Conservation (phyloP, 768 basidiomycete species). For the Pisolithus tinctorius region DNA sequence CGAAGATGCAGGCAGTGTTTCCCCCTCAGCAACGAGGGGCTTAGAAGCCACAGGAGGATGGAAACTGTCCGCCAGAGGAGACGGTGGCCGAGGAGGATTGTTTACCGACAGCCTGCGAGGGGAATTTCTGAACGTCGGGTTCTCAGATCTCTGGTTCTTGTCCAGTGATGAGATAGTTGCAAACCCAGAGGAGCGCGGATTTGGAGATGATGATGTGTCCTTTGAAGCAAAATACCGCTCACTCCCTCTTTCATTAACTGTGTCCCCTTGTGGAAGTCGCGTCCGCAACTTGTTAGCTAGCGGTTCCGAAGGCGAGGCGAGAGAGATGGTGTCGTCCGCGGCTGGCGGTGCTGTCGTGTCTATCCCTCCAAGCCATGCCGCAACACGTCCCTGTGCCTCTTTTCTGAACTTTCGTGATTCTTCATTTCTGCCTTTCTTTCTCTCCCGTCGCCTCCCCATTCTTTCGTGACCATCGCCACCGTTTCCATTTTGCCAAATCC, state of each 20-base stretch:
- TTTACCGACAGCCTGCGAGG: conserved; percentile 17
- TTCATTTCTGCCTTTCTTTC: conserved; percentile 26
- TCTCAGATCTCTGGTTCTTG: conserved; percentile 2
- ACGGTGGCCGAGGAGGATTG: conserved; percentile 9
- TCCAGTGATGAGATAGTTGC: conserved; percentile 54
- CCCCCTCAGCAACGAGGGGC: neutral
- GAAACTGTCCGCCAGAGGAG: neutral
- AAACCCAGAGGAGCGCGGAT: conserved; percentile 74
- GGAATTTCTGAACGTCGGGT: conserved; percentile 9
- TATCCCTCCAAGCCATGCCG: conserved; percentile 70
- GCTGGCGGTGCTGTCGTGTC: conserved; percentile 47
- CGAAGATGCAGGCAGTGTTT: conserved; percentile 2
- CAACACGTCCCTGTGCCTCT: conserved; percentile 63
- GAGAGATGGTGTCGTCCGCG: conserved; percentile 32
- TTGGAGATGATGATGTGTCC: conserved; percentile 38
- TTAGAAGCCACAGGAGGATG: neutral
- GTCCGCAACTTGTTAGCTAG: conserved; percentile 16
- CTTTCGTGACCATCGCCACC: conserved; percentile 23
- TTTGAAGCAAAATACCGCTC: conserved; percentile 6
- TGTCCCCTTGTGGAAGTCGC: conserved; percentile 4
- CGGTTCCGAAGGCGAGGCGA: conserved; percentile 28
- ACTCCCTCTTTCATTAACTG: conserved; percentile 4
- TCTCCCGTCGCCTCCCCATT: conserved; percentile 17
- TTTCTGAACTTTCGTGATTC: conserved; percentile 33
- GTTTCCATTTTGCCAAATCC: conserved; percentile 18